A percentile compares a stretch with the other conserved stretches of the same genome.
Evolutionary conservation across 2,329 filamentous ascomycete species (phyloP).

Genomic region (Colletotrichum cordylinicola): DNA sequence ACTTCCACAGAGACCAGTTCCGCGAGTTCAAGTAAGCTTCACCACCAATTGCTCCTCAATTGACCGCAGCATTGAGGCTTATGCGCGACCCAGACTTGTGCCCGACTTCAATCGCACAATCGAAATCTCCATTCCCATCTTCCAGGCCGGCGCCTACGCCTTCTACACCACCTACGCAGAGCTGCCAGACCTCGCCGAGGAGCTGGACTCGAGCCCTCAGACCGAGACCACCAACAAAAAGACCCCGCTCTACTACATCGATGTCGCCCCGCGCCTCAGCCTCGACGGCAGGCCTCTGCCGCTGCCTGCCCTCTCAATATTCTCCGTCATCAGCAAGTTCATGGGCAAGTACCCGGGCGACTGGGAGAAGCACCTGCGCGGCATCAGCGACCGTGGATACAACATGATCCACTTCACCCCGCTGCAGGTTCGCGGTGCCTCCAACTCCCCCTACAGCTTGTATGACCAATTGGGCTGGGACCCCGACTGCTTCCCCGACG

Average conservation of each 20-base stretch:
- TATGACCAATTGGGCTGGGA: conserved; percentile 94
- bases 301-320: conserved; percentile 85
- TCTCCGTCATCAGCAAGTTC: conserved; percentile 96
- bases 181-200: conserved; percentile 76
- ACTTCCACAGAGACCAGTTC: conserved; percentile 82
- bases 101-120: conserved; percentile 94
- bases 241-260: conserved; percentile 87
- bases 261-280: conserved; percentile 83
- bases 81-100: conserved; percentile 64
- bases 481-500: conserved; percentile 78
- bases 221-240: conserved; percentile 61
- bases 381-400: conserved; percentile 90
- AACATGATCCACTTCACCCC: conserved; percentile 99
- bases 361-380: conserved; percentile 87
- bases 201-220: conserved; percentile 51
- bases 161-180: conserved; percentile 95
- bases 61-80: background rate
- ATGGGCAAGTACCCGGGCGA: conserved; percentile 91
- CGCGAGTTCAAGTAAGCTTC: conserved; percentile 82
- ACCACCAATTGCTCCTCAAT: background rate
- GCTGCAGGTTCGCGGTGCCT: conserved; percentile 83
- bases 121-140: conserved; percentile 87
- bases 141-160: conserved; percentile 84
- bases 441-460: conserved; percentile 97
- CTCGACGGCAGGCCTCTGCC: conserved; percentile 79